Evolutionary conservation across 805 yeast genomes (phyloP).

Genomic region (Cyberlindnera xishuangbannaensis): DNA sequence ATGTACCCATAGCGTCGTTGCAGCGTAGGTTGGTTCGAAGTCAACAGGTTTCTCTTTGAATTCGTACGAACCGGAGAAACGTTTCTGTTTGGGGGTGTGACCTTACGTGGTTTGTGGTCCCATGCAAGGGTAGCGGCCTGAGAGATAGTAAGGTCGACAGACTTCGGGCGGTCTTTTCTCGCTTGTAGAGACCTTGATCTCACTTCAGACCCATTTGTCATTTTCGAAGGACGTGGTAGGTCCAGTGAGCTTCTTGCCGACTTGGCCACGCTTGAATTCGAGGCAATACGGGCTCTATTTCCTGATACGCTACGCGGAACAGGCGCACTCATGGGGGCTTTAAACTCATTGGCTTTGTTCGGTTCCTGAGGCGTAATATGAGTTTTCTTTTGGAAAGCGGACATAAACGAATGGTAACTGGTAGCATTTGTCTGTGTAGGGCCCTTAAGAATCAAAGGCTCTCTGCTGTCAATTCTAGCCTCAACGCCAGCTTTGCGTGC

Average conservation of each 20-base stretch:
- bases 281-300: neutral
- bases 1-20: slow-evolving; percentile 21
- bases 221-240: slow-evolving; percentile 13
- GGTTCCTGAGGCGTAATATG: slow-evolving; percentile 1
- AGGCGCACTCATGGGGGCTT: slow-evolving; percentile 6
- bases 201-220: slow-evolving; percentile 1
- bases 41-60: slow-evolving; percentile 1
- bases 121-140: slow-evolving; percentile 25
- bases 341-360: slow-evolving; percentile 8
- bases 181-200: slow-evolving; percentile 9
- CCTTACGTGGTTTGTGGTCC: slow-evolving; percentile 18
- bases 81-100: slow-evolving; percentile 12
- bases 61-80: slow-evolving; percentile 8
- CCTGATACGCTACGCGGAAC: neutral
- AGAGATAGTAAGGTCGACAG: slow-evolving; percentile 20
- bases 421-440: slow-evolving; percentile 15
- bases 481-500: slow-evolving; percentile 12
- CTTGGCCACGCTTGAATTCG: slow-evolving; percentile 2
- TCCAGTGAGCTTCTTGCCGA: slow-evolving; percentile 12
- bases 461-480: slow-evolving; percentile 10
- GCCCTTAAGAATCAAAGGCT: slow-evolving; percentile 11
- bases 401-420: slow-evolving; percentile 22
- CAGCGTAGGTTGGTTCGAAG: slow-evolving; percentile 1
- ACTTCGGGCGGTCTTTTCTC: slow-evolving; percentile 20
- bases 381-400: slow-evolving; percentile 16